Evolutionary conservation across 805 yeast species (phyloP).

Genomic region (Yarrowia sp.): DNA sequence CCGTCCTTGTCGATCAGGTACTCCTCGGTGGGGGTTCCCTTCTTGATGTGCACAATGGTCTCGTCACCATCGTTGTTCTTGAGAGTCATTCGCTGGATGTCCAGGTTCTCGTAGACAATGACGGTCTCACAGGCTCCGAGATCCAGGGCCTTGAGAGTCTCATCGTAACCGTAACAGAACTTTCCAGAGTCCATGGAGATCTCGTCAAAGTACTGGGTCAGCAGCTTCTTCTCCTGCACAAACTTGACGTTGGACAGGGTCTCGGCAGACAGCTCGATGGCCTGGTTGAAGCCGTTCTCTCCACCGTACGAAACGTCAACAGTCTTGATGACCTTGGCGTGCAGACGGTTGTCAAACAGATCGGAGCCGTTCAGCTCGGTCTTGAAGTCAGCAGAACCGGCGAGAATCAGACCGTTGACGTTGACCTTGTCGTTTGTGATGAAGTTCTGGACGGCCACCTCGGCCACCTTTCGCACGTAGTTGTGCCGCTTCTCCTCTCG

Average conservation of each 20-base stretch:
- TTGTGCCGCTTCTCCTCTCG: conserved; percentile 99
- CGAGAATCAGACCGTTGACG: conserved; percentile 92
- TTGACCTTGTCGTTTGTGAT: conserved; percentile 93
- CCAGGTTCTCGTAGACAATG: conserved; percentile 92
- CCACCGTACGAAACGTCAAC: conserved; percentile 99
- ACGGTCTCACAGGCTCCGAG: conserved; percentile 94
- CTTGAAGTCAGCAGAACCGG: conserved; percentile 99
- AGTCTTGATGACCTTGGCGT: conserved; percentile 83
- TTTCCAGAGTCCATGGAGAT: conserved; percentile 97
- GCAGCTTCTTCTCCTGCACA: conserved; percentile 96
- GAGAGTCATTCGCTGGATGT: conserved; percentile 79
- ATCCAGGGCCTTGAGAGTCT: conserved; percentile 94
- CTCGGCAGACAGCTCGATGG: conserved; percentile 96
- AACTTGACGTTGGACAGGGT: conserved; percentile 96
- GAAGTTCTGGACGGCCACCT: conserved; percentile 96
- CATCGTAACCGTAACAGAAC: conserved; percentile 97
- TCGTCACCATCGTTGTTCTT: conserved; percentile 84
- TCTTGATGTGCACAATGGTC: conserved; percentile 73
- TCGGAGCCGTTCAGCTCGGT: conserved; percentile 92
- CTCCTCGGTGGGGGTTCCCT: conserved; percentile 74
- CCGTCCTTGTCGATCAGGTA: conserved; percentile 84
- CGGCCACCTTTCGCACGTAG: conserved; percentile 97
- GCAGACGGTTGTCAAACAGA: conserved; percentile 88
- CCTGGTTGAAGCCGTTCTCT: conserved; percentile 99
- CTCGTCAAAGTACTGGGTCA: conserved; percentile 92